These are phyloP conservation scores for Brassica carinata DNA, from an alignment of 345 rosid genomes.

Conservation along the genomic window DNA sequence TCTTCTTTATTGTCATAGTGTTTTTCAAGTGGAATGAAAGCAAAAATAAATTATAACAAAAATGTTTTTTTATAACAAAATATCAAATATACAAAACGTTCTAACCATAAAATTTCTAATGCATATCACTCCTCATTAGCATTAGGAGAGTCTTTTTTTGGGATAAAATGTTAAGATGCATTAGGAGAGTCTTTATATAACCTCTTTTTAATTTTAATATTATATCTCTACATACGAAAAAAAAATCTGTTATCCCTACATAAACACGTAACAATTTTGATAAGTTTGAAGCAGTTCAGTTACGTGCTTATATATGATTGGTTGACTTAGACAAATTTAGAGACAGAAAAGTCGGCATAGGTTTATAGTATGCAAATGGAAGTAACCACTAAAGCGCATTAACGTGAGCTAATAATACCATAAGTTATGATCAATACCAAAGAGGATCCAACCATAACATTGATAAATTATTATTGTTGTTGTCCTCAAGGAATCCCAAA, in stretches of 20 bases:
- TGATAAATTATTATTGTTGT: conserved; percentile 29
- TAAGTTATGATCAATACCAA: conserved; percentile 54
- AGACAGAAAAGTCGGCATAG: conserved; percentile 1
- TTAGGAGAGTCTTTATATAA: conserved; percentile 38
- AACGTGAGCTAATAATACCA: conserved; percentile 38
- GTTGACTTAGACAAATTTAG: conserved; percentile 19
- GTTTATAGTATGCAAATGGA: conserved; percentile 33
- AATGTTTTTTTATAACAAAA: background rate
- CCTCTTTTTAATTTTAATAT: background rate
- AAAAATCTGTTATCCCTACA: background rate
- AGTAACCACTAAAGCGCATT: conserved; percentile 43
- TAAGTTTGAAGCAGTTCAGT: conserved; percentile 23
- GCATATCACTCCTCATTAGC: conserved; percentile 32
- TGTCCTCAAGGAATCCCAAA: conserved; percentile 48
- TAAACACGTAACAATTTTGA: conserved; percentile 26
- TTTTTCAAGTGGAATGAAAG: background rate
- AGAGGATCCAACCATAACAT: conserved; percentile 60
- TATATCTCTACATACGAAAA: background rate
- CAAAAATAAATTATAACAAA: background rate
- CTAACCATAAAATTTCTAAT: conserved; percentile 4
- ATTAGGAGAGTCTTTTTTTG: conserved; percentile 10
- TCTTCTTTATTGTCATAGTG: background rate
- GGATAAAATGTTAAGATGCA: background rate
- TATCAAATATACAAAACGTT: conserved; percentile 1
- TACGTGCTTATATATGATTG: conserved; percentile 36